These are phyloP conservation scores for Lipomyces japonicus DNA, from an alignment of 805 yeast species.

Conservation along the genomic window DNA sequence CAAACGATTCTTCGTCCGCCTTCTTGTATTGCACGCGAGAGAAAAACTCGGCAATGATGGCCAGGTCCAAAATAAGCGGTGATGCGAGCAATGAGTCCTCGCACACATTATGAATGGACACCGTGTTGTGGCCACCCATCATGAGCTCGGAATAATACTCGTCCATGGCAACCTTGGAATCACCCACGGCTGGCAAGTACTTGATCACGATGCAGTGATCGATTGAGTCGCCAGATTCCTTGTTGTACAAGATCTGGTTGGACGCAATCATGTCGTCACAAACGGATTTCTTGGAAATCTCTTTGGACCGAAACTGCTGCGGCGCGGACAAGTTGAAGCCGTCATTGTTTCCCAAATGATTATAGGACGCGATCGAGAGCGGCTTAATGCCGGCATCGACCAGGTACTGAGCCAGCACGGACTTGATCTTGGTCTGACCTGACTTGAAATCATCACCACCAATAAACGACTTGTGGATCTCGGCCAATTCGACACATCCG, in stretches of 20 bases:
- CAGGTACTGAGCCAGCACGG: conserved; percentile 92
- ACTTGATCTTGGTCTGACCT: conserved; percentile 93
- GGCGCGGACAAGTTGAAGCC: conserved; percentile 90
- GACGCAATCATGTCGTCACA: conserved; percentile 92
- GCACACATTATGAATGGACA: conserved; percentile 90
- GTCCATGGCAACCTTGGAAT: conserved; percentile 97
- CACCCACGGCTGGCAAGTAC: conserved; percentile 91
- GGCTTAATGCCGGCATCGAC: conserved; percentile 98
- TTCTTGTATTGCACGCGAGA: conserved; percentile 78
- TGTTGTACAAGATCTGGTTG: conserved; percentile 77
- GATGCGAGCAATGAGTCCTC: conserved; percentile 94
- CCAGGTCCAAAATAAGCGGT: conserved; percentile 87
- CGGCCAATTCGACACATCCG: conserved; percentile 88
- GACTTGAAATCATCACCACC: conserved; percentile 98
- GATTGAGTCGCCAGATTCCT: conserved; percentile 68
- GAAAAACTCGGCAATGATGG: conserved; percentile 84
- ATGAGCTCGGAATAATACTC: conserved; percentile 94
- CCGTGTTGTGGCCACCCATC: conserved; percentile 96
- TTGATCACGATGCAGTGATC: conserved; percentile 96
- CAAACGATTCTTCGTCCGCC: conserved; percentile 48
- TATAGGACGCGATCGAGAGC: conserved; percentile 88
- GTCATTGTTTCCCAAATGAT: conserved; percentile 94
- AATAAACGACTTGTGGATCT: conserved; percentile 65
- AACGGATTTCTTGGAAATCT: conserved; percentile 87
- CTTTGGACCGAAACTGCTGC: conserved; percentile 90